Percentiles rank a stretch among this genome's conserved stretches.
Conservation (phyloP, 169 alveolate genomes). For the Haemoproteus tartakovskyi region DNA sequence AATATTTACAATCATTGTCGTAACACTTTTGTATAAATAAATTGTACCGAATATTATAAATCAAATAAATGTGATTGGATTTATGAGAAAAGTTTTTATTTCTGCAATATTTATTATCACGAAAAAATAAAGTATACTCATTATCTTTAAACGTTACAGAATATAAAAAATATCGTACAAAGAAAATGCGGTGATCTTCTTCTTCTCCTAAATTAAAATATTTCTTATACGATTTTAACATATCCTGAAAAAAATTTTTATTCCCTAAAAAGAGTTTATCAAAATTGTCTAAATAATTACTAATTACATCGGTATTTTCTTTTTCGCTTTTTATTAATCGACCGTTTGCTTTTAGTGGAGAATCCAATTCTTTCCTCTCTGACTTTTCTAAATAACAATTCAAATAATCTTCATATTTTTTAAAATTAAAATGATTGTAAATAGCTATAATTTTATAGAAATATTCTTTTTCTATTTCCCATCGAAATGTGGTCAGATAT, state of each 20-base stretch:
- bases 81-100: slow-evolving; percentile 43
- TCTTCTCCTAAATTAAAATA: background rate
- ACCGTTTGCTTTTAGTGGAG: background rate
- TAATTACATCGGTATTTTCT: background rate
- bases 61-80: slow-evolving; percentile 58
- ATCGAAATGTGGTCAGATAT: slow-evolving; percentile 12
- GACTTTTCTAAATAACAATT: too few species aligned
- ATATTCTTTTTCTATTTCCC: slow-evolving; percentile 42
- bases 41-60: slow-evolving; percentile 34
- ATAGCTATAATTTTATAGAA: slow-evolving; percentile 40
- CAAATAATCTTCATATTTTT: too few species aligned
- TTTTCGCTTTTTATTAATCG: background rate
- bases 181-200: background rate
- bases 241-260: slow-evolving; percentile 7
- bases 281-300: slow-evolving; percentile 4
- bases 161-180: slow-evolving; percentile 33
- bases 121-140: slow-evolving; percentile 35
- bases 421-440: slow-evolving; percentile 14
- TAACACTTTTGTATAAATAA: slow-evolving; percentile 58
- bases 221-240: slow-evolving; percentile 36
- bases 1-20: slow-evolving; percentile 45
- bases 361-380: too few species aligned
- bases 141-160: slow-evolving; percentile 22
- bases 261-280: slow-evolving; percentile 32
- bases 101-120: slow-evolving; percentile 62